Base-by-base conservation (phyloP, 345 rosid species). In the Noccaea caerulescens region DNA sequence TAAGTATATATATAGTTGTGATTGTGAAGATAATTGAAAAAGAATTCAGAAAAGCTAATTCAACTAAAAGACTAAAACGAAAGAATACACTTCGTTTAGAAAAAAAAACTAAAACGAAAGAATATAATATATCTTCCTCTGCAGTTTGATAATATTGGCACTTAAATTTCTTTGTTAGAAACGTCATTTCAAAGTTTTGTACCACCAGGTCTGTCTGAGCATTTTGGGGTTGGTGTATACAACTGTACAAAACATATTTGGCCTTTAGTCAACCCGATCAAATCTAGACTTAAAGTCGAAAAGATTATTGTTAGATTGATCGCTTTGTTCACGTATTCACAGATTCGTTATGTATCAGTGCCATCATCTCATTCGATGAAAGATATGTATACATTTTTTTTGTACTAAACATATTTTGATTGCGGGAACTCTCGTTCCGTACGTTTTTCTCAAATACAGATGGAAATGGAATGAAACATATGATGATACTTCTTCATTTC, bases 171-270 rank as follows among this genome's bases (percentile, higher is more conserved):
- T 57, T 56, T 56, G 50, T 68, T 55, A 3, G 10, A 20, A 25
- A 20, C 11, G 54, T 56, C 72, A 59, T 59, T 27, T n/a, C 11
- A 54, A 25, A 36, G 23, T 63, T 54, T 43, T 23, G 36, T 33
- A 56, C 7, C 47, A 63, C 53, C 3, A 52, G 52, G 46, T 54
- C 8, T 52, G 61, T 30, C 18, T 44, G 37, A 60, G 63, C 63
- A 62, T 52, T 71, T 52, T 63, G 56, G 56, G 69, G 47, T 72
- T 72, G 76, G 69, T 69, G 47, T 12, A 11, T 20, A 20, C 46
- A 45, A 33, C 14, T 18, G 37, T 20, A 27, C 55, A 52, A 43
- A 12, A 36, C n/a, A 18, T 61, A 8, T 43, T 71, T 60, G 25
- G 33, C 36, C 16, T 46, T 62, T 61, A 8, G 66, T 43, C 37